Evolutionary conservation across 2,329 filamentous ascomycete genomes (phyloP).

Genomic region (Monilinia fructicola): DNA sequence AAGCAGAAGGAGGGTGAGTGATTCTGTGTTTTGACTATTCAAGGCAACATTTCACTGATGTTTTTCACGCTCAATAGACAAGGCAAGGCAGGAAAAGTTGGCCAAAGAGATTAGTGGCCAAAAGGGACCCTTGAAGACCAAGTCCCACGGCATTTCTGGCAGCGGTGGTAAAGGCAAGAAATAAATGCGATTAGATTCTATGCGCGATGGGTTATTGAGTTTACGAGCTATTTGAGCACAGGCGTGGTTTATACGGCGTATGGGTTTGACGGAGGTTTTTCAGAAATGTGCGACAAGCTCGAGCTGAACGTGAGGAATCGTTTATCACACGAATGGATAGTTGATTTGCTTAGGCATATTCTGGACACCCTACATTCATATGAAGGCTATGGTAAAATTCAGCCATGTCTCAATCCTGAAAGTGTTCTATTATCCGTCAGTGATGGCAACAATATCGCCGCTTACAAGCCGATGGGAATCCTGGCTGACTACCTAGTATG

Average conservation of each 20-base stretch:
- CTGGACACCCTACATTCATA: background rate
- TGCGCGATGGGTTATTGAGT: conserved; percentile 12
- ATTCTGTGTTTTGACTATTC: conserved; percentile 2
- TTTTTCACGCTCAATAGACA: conserved; percentile 37
- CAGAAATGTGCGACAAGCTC: conserved; percentile 4
- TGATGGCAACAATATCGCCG: conserved; percentile 6
- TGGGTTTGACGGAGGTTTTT: conserved; percentile 21
- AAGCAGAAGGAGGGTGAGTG: conserved; percentile 80
- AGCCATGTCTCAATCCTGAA: conserved; percentile 4
- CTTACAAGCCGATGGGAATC: background rate
- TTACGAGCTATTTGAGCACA: conserved; percentile 16
- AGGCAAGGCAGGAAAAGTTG: conserved; percentile 79
- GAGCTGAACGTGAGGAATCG: conserved; percentile 9
- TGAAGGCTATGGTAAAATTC: background rate
- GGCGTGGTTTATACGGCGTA: conserved; percentile 29
- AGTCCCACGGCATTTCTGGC: conserved; percentile 92
- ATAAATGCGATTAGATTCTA: conserved; percentile 6
- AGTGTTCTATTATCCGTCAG: background rate
- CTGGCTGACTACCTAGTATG: no score
- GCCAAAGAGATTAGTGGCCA: conserved; percentile 57
- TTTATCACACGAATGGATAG: conserved; percentile 2
- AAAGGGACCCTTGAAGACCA: conserved; percentile 85
- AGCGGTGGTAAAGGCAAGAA: conserved; percentile 76
- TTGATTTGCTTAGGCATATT: background rate
- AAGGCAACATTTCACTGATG: conserved; percentile 52